Conservation (phyloP, 148 eudicot genomes). For the Spergularia marina region DNA sequence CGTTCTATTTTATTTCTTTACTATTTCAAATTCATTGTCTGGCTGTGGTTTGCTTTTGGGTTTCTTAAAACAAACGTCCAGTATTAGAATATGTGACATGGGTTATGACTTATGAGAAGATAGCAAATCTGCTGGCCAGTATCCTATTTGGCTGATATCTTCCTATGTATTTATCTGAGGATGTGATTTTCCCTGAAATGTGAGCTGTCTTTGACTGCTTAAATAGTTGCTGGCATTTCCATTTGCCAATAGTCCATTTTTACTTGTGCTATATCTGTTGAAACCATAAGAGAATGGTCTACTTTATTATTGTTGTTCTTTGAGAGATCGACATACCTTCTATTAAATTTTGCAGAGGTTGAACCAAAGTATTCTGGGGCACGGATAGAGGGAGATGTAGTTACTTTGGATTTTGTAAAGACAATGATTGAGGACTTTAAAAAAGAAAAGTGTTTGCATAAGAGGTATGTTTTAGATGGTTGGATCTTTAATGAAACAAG, state of each 20-base stretch:
- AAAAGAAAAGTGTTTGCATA: slow-evolving; percentile 79
- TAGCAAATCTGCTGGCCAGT: neutral
- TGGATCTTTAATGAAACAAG: neutral
- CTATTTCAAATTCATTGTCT: too few species aligned
- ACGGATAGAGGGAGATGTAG: slow-evolving; percentile 81
- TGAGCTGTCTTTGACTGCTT: neutral
- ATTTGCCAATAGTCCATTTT: neutral
- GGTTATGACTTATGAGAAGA: too few species aligned
- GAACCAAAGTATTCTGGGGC: slow-evolving; percentile 97
- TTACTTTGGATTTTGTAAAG: slow-evolving; percentile 89
- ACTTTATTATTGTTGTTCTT: slow-evolving; percentile 13
- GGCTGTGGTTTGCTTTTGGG: neutral
- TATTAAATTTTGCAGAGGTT: slow-evolving; percentile 55
- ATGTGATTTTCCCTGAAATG: neutral
- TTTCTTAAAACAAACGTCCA: too few species aligned
- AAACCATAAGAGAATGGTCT: neutral
- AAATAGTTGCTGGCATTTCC: neutral
- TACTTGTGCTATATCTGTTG: neutral
- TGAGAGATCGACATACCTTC: slow-evolving; percentile 1
- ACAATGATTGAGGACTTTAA: slow-evolving; percentile 94
- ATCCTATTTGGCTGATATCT: neutral
- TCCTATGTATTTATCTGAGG: neutral
- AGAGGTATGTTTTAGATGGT: slow-evolving; percentile 46
- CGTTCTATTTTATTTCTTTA: too few species aligned
- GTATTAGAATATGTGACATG: too few species aligned